Evolutionary conservation across 345 rosid genomes (phyloP), one percentile per base, ranked within the genome.

Genomic region (Salix viminalis): DNA sequence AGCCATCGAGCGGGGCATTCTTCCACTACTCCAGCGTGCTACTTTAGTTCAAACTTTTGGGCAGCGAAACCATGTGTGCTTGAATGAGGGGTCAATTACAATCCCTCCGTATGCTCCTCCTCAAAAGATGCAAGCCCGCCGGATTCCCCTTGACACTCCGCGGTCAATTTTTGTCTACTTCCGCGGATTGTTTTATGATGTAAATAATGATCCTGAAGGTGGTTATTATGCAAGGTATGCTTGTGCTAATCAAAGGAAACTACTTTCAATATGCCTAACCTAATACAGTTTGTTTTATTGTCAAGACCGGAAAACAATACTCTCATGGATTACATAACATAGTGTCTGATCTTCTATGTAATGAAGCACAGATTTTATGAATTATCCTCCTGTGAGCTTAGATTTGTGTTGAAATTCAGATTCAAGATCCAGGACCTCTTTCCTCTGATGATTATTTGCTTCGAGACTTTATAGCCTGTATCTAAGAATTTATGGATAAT

Each of bases 101-200:
- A 93, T 95, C 77, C 99, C 99, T 28, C 98, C 99, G 21, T 95
- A 84, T 85, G 99, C 99, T 71, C 99, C 99, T 5, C 97, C 98
- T 13, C 96, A 91, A 75, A 95, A 95, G 82, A 95, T 95, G 97
- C 91, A 89, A 69, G 82, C 98, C 60, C 99, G 80, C 84, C 91
- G 81, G 56, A 93, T 95, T 79, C 91, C 96, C 42, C 88, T 75
- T 3, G 92, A 90, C 46, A 89, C 85, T 72, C 97, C 97, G 4
- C 91, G 97, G 11, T 91, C 99, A 79, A 95, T 95, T 83, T 95
- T 93, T 80, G 98, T 91, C 73, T 95, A 95, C 87, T 95, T 95
- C 58, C 94, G 99, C 0, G 98, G 99, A 30, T 82, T 95, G 90
- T 93, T 95, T 78, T 95, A 91, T 46, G 98, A 95, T 67, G 94